Percentiles rank a stretch among this genome's conserved stretches.
phyloP scores from a whole-genome alignment of 768 basidiomycete species.

The Pholiota molesta region DNA sequence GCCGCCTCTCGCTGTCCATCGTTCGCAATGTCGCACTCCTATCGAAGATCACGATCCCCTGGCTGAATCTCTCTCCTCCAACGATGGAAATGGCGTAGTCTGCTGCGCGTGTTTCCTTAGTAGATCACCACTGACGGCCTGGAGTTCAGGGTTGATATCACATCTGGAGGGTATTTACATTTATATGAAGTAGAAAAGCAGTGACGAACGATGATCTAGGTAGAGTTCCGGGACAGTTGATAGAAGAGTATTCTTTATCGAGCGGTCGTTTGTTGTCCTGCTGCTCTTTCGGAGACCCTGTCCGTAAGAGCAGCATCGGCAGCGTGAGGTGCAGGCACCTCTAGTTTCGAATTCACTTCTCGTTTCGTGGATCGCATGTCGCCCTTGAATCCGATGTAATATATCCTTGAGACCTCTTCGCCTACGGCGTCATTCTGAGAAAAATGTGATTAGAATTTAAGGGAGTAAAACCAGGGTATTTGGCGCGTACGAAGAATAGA shows the following conservation, averaged over 20 bases:
- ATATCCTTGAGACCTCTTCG: constrained; percentile 66
- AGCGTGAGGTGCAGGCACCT: constrained; percentile 80
- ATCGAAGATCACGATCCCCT: too few species aligned
- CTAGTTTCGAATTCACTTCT: constrained; percentile 64
- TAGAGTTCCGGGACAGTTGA: neutral
- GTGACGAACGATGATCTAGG: neutral
- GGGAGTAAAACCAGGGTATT: neutral
- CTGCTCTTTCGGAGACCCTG: constrained; percentile 56
- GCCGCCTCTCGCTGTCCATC: too few species aligned
- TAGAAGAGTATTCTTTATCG: constrained; percentile 32
- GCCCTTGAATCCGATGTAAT: constrained; percentile 85
- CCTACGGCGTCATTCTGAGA: constrained; percentile 67
- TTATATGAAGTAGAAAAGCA: neutral
- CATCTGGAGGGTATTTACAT: neutral
- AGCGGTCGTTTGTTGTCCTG: constrained; percentile 67
- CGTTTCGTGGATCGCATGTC: constrained; percentile 57
- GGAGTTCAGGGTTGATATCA: too few species aligned
- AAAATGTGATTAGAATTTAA: neutral
- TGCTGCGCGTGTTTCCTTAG: too few species aligned
- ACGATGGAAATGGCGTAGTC: too few species aligned
- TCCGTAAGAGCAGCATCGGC: constrained; percentile 73
- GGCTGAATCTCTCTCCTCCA: too few species aligned
- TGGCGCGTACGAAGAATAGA: constrained; percentile 73
- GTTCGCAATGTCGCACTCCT: too few species aligned
- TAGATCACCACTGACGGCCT: too few species aligned